Conservation (phyloP, 139 green algal species). For the Monoraphidium neglectum region DNA sequence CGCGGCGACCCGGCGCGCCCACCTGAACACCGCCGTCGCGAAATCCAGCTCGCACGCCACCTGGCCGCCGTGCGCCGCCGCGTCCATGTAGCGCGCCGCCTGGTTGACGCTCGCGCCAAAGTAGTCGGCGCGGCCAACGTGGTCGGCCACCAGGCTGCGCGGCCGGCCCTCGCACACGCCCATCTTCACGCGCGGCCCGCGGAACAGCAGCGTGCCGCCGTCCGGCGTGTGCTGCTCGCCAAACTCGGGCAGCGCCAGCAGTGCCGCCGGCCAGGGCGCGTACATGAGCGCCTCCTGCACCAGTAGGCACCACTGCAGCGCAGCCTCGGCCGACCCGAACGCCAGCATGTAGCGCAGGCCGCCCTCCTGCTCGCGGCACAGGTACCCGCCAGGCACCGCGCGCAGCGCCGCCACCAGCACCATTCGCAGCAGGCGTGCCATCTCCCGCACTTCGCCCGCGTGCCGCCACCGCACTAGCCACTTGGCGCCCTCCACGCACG, state of each 20-base stretch:
- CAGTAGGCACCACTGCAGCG: constrained; percentile 6
- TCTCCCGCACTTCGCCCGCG: constrained; percentile 2
- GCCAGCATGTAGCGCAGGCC: constrained; percentile 9
- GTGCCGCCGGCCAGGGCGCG: constrained; percentile 30
- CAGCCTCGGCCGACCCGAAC: not conserved
- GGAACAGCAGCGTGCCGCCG: constrained; percentile 25
- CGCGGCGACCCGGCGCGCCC: too few relatives aligned
- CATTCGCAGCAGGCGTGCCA: too few relatives aligned
- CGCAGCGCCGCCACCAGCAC: constrained; percentile 12
- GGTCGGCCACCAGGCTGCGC: constrained; percentile 46
- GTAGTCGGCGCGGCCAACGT: constrained; percentile 36
- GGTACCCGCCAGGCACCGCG: constrained; percentile 35
- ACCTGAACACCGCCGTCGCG: too few relatives aligned
- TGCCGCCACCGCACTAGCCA: not conserved
- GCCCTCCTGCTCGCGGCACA: constrained; percentile 39
- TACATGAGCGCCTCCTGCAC: constrained; percentile 48
- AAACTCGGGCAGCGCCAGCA: constrained; percentile 1
- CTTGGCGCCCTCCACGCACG: too few relatives aligned
- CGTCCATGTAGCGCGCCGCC: constrained; percentile 23
- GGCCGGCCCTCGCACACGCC: constrained; percentile 51
- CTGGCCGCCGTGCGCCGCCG: constrained; percentile 12
- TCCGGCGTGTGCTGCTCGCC: not conserved
- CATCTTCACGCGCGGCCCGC: constrained; percentile 46
- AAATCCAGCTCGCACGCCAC: too few relatives aligned
- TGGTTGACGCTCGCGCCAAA: constrained; percentile 10